Evolutionary conservation across 2,329 filamentous ascomycete genomes (phyloP).

Genomic region (Westerdykella sp.): DNA sequence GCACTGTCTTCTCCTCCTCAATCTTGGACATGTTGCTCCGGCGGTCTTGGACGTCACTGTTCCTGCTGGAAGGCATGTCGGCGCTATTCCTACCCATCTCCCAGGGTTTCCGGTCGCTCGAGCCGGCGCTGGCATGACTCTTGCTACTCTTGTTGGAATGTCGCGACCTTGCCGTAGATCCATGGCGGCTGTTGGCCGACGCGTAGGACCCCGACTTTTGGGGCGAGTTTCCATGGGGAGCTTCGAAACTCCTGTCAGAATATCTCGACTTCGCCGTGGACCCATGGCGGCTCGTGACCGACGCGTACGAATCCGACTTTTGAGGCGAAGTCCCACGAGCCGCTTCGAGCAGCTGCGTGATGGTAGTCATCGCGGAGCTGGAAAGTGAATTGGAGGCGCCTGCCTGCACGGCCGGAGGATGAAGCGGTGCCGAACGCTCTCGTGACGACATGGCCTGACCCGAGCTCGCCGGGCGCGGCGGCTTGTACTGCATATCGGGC

Average conservation of each 20-base stretch:
- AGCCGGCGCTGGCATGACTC: no score
- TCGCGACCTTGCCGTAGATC: conserved; percentile 17
- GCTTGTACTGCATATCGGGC: conserved; percentile 7
- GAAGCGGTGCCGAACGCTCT: background rate
- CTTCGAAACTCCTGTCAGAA: conserved; percentile 11
- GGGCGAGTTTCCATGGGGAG: no score
- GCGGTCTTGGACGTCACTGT: conserved; percentile 2
- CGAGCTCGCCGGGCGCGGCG: background rate
- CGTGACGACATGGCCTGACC: background rate
- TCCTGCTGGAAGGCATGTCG: background rate
- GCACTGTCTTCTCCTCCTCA: conserved; percentile 30
- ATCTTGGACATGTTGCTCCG: conserved; percentile 11
- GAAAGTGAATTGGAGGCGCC: conserved; percentile 1
- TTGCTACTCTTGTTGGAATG: conserved; percentile 15
- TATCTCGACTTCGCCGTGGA: conserved; percentile 20
- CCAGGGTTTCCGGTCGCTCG: background rate
- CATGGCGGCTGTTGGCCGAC: conserved; percentile 10
- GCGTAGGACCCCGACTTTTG: no score
- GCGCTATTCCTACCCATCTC: background rate
- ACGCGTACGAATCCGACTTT: conserved; percentile 11
- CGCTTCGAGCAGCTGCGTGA: conserved; percentile 22
- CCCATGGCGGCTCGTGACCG: conserved; percentile 10
- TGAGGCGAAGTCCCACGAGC: conserved; percentile 14
- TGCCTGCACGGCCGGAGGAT: conserved; percentile 4
- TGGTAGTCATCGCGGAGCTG: conserved; percentile 14